phyloP scores from a whole-genome alignment of 768 basidiomycete genomes.

The Phlebiopsis flavidoalba region DNA sequence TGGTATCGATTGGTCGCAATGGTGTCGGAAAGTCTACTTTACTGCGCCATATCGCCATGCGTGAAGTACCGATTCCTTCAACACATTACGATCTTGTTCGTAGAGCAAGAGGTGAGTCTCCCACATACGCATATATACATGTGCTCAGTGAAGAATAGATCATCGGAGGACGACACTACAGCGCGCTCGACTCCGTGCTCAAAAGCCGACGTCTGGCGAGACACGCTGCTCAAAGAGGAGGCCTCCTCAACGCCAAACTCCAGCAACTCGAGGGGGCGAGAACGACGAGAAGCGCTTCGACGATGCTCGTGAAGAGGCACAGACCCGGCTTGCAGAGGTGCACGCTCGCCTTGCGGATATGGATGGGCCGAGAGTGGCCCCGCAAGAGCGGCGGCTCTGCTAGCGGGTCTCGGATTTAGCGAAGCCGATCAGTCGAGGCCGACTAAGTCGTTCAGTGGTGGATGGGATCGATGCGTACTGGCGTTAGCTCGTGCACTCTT shows the following conservation, averaged over 20 bases:
- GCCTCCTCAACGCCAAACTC: slow-evolving; percentile 66
- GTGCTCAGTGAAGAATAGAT: slow-evolving; percentile 42
- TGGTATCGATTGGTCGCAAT: slow-evolving; percentile 77
- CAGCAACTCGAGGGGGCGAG: slow-evolving; percentile 62
- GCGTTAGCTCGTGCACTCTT: slow-evolving; percentile 94
- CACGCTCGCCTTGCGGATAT: slow-evolving; percentile 92
- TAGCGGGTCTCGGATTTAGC: slow-evolving; percentile 90
- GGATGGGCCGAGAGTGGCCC: slow-evolving; percentile 97
- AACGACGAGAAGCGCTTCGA: slow-evolving; percentile 77
- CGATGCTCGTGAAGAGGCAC: slow-evolving; percentile 82
- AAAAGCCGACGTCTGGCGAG: slow-evolving; percentile 99
- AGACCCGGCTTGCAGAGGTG: slow-evolving; percentile 78
- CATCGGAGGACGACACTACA: slow-evolving; percentile 85
- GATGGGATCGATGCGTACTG: slow-evolving; percentile 99
- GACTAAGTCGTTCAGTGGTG: slow-evolving; percentile 89
- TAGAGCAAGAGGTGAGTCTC: slow-evolving; percentile 85
- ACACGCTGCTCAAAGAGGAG: slow-evolving; percentile 87
- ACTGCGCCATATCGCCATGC: slow-evolving; percentile 88
- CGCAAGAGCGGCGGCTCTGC: slow-evolving; percentile 82
- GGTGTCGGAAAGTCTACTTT: slow-evolving; percentile 95
- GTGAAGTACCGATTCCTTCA: slow-evolving; percentile 91
- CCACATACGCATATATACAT: neutral
- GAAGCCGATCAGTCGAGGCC: slow-evolving; percentile 81
- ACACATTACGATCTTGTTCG: slow-evolving; percentile 95
- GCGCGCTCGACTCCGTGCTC: slow-evolving; percentile 96